Evolutionary conservation across 2,329 filamentous ascomycete species (phyloP), one percentile per base, ranked within the genome.

Genomic region (Colletotrichum endophyticum): DNA sequence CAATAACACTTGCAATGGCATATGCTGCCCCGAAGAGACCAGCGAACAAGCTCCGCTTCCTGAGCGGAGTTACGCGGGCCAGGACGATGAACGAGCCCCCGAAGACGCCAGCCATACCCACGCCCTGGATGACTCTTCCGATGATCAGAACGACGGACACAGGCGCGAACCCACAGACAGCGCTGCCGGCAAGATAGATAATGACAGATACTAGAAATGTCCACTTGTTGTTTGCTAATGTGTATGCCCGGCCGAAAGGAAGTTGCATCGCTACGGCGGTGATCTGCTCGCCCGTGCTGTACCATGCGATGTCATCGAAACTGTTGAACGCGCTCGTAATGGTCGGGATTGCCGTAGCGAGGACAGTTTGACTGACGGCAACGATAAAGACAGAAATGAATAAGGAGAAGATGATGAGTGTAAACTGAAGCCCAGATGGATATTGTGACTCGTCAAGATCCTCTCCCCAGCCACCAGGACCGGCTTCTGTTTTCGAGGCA

Each of bases 221-320:
- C 57, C 77, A 63, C 34, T 84, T 84, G n/a, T 79, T 79, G 2
- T 79, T 80, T 69, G 81, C 83, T 19, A 83, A 76, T 30, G 79
- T 81, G 61, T 81, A 84, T 3, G 83, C 78, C 1, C 78, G 79
- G 7, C 83, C 83, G 27, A 78, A 81, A 19, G 79, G 79, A 6
- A 79, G 80, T 25, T 82, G 79, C 28, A 79, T 78, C 8, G 79
- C 80, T 13, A 79, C 80, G 6, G 77, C 73, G 8, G 80, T 81
- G 57, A 83, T 77, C 39, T 79, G 73, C 27, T 82, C 83, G 22
- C 80, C 78, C 28, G 78, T 78, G 34, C 77, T 80, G 73, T 83
- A 82, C 80, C 79, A 88, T 39, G 85, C 85, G 22, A 89, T 84
- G 69, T 88, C 86, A 27, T 83, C 80, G 4, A 87, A 81, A 44